Evolutionary conservation across 2,329 filamentous ascomycete species (phyloP).

Genomic region (Cryphonectria japonica): DNA sequence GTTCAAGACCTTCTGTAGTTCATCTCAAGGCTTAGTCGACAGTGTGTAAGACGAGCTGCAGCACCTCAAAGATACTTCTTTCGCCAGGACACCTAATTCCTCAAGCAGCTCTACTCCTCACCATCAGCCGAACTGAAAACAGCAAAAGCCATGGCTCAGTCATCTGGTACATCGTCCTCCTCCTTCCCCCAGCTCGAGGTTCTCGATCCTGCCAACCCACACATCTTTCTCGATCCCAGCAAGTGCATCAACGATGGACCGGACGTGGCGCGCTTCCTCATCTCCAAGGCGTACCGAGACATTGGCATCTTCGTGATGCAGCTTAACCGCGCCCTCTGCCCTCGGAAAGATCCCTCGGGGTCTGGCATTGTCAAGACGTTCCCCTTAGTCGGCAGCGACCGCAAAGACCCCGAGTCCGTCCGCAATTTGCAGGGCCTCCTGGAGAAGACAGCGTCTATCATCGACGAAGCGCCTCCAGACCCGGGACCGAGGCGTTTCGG

Average conservation of each 20-base stretch:
- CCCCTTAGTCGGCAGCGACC: constrained; percentile 43
- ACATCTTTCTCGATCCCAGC: constrained; percentile 66
- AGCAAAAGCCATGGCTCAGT: not conserved
- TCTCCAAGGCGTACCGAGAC: constrained; percentile 81
- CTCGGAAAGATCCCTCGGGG: constrained; percentile 53
- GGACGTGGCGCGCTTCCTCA: constrained; percentile 81
- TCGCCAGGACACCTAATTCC: not conserved
- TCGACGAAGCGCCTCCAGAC: constrained; percentile 81
- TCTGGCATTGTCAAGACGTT: constrained; percentile 50
- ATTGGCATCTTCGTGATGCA: constrained; percentile 88
- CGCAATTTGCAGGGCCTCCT: constrained; percentile 69
- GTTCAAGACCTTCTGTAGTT: not conserved
- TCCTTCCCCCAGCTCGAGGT: constrained; percentile 46
- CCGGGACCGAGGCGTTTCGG: constrained; percentile 87
- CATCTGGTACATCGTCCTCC: not conserved
- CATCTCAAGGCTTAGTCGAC: not conserved
- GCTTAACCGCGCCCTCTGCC: constrained; percentile 85
- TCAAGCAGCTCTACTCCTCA: not conserved
- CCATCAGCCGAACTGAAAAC: not conserved
- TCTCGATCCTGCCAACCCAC: constrained; percentile 53
- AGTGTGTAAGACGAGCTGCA: not conserved
- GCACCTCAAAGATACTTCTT: not conserved
- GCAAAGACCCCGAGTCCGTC: constrained; percentile 59
- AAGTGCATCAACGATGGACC: constrained; percentile 86
- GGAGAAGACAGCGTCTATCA: constrained; percentile 63